phyloP scores from a whole-genome alignment of 1,139 yeast genomes.

The Schwanniomyces etchellsii region DNA sequence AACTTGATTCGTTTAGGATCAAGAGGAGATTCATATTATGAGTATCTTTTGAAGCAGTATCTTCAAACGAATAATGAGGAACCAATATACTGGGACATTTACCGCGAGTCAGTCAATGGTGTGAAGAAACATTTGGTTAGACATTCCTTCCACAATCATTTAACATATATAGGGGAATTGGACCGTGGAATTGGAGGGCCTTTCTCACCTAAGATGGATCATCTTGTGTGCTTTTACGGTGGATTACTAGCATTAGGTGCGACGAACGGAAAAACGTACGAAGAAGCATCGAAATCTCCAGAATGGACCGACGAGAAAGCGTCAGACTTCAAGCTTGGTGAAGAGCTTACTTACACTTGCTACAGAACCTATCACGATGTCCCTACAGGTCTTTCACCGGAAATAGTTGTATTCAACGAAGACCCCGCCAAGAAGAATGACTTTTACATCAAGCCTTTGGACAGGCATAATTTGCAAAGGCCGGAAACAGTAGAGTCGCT shows the following conservation, averaged over 20 bases:
- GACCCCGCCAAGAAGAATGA: slow-evolving; percentile 34
- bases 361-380: slow-evolving; percentile 73
- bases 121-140: slow-evolving; percentile 55
- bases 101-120: slow-evolving; percentile 72
- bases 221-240: slow-evolving; percentile 87
- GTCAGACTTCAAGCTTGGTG: slow-evolving; percentile 61
- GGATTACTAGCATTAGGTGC: slow-evolving; percentile 90
- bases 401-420: slow-evolving; percentile 73
- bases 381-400: slow-evolving; percentile 81
- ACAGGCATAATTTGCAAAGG: slow-evolving; percentile 80
- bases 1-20: slow-evolving; percentile 73
- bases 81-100: slow-evolving; percentile 64
- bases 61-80: slow-evolving; percentile 67
- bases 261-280: slow-evolving; percentile 56
- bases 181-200: slow-evolving; percentile 59
- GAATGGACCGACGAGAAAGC: slow-evolving; percentile 33
- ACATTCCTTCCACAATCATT: slow-evolving; percentile 56
- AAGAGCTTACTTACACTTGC: slow-evolving; percentile 75
- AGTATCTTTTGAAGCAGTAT: slow-evolving; percentile 81
- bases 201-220: slow-evolving; percentile 83
- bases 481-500: slow-evolving; percentile 94
- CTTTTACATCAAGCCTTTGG: slow-evolving; percentile 64
- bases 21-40: slow-evolving; percentile 91
- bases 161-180: slow-evolving; percentile 74
- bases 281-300: slow-evolving; percentile 30